A percentile compares a stretch with the other conserved stretches of the same genome.
These are phyloP conservation scores for Dissophora globulifera DNA, from an alignment of 192 early-diverging fungal genomes.

Conservation along the genomic window DNA sequence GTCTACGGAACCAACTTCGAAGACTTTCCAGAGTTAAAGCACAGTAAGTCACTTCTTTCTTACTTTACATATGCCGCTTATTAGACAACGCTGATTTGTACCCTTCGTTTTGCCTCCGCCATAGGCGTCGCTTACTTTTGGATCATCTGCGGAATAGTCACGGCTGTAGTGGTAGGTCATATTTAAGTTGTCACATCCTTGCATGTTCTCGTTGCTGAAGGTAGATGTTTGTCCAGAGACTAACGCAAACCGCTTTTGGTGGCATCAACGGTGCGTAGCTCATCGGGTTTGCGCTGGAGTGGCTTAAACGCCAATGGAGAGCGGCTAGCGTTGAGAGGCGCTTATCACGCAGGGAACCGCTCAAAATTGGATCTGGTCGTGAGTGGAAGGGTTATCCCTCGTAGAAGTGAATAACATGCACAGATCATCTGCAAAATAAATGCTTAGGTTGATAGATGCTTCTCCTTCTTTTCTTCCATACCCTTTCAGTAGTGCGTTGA, in stretches of 20 bases:
- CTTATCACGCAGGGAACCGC: constrained; percentile 3
- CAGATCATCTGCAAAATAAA: no score
- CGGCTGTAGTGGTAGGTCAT: constrained; percentile 18
- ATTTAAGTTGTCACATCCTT: not conserved
- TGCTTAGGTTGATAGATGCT: not conserved
- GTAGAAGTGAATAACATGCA: not conserved
- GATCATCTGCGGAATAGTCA: constrained; percentile 49
- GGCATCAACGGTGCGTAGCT: not conserved
- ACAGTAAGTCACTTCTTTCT: constrained; percentile 13
- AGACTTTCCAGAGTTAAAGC: constrained; percentile 50
- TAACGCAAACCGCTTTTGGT: not conserved
- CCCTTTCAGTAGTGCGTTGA: not conserved
- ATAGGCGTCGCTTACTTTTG: constrained; percentile 47
- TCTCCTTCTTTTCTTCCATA: no score
- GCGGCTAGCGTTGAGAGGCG: constrained; percentile 25
- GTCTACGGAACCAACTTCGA: constrained; percentile 64
- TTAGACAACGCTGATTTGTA: no score
- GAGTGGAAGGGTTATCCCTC: not conserved
- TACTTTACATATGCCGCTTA: no score
- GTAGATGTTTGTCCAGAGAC: not conserved
- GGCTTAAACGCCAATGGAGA: constrained; percentile 14
- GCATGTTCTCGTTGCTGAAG: no score
- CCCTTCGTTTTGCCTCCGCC: no score
- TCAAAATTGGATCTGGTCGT: constrained; percentile 7
- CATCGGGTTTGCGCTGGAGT: constrained; percentile 17